Percentiles rank a stretch among this genome's conserved stretches.
Conservation (phyloP, 2,329 filamentous ascomycete species). For the Claviceps fusiformis region DNA sequence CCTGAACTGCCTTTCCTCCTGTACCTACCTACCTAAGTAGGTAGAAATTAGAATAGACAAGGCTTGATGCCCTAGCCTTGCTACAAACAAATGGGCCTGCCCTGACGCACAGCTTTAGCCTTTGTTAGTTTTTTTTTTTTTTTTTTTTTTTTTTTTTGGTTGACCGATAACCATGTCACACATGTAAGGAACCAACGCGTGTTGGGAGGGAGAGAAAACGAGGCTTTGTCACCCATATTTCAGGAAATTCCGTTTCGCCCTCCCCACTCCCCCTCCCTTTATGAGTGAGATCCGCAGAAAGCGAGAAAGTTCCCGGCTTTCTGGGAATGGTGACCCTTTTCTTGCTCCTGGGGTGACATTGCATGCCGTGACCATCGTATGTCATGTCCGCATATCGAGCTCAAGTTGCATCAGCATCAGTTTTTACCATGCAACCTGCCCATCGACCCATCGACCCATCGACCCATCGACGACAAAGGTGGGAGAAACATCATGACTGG, state of each 20-base stretch:
- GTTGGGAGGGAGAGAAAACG: not conserved
- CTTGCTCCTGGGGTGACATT: not conserved
- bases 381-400: not conserved
- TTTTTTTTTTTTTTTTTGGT: not conserved
- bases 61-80: not conserved
- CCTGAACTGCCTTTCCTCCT: not conserved
- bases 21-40: too few species aligned
- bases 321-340: not conserved
- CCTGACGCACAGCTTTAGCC: not conserved
- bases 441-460: slow-evolving; percentile 1
- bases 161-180: slow-evolving; percentile 7
- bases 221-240: not conserved
- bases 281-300: not conserved
- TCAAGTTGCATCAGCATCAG: not conserved
- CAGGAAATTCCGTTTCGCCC: not conserved
- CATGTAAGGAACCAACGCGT: slow-evolving; percentile 8
- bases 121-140: not conserved
- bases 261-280: not conserved
- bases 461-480: not conserved
- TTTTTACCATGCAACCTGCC: not conserved
- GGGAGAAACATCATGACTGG: not conserved
- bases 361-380: not conserved
- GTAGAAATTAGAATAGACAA: not conserved
- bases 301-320: not conserved
- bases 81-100: not conserved